Conservation (phyloP, 2,329 filamentous ascomycete genomes). For the Podosphaera fusca region DNA sequence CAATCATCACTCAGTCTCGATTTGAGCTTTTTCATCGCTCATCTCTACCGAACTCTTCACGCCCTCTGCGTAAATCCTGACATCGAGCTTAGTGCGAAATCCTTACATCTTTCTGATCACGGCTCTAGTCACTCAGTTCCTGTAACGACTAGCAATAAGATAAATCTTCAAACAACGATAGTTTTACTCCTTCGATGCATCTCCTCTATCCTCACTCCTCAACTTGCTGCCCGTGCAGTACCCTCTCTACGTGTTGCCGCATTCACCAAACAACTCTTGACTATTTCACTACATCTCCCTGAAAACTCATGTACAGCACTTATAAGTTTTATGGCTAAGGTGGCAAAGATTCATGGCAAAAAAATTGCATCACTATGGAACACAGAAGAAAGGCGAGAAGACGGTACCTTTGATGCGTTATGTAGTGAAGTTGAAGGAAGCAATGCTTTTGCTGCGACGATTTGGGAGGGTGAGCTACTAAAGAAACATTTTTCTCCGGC, state of each 20-base stretch:
- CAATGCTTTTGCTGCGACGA: constrained; percentile 73
- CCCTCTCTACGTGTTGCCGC: constrained; percentile 72
- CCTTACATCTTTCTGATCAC: constrained; percentile 47
- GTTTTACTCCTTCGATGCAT: constrained; percentile 77
- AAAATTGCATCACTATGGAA: constrained; percentile 80
- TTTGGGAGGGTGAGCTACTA: constrained; percentile 85
- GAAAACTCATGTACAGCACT: constrained; percentile 73
- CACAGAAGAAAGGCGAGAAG: constrained; percentile 78
- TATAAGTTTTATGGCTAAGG: constrained; percentile 52
- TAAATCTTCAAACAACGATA: constrained; percentile 89
- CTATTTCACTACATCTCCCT: constrained; percentile 59
- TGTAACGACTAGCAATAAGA: constrained; percentile 34
- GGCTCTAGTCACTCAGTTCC: constrained; percentile 22
- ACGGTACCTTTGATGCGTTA: constrained; percentile 61
- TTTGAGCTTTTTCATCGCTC: constrained; percentile 81
- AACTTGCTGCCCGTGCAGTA: constrained; percentile 46
- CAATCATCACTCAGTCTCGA: constrained; percentile 67
- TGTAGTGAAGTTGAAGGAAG: constrained; percentile 56
- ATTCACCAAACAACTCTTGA: constrained; percentile 80
- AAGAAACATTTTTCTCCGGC: constrained; percentile 68
- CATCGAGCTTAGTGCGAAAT: constrained; percentile 58
- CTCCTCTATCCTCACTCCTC: constrained; percentile 56
- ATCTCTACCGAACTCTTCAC: constrained; percentile 73
- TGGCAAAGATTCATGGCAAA: constrained; percentile 58
- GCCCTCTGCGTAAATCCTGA: constrained; percentile 60